Base-by-base conservation (phyloP, 164 flowering plant species). In the Nymphaea colorata region DNA sequence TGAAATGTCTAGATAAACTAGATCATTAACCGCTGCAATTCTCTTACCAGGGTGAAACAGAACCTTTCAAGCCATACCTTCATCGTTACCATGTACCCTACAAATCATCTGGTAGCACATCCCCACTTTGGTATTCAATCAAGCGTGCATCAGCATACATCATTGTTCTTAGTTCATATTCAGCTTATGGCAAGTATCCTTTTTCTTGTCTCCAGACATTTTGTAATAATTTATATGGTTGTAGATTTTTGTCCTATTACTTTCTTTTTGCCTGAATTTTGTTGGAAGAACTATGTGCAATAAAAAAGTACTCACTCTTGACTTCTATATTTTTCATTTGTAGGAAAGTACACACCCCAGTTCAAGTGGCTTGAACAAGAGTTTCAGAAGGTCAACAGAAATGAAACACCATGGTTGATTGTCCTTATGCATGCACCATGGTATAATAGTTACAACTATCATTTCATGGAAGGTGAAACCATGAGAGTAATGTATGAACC, bases 381-480 rank as follows among this genome's bases (percentile, higher is more conserved):
- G 71, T 57, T 82, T 5, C 69, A 75, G 3, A 82, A 75, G 65
- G 82, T 82, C 7, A 71, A 82, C 60, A 69, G 82, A 45, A 67
- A 53, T 55, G 81, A 82, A 73, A 82, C 85, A 3, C 85, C 85
- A 62, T 82, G 85, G 85, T 61, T 82, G 74, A 82, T 82, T 63
- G 81, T 79, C 64, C 79, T 82, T 12, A 10, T 79, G 64, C 85
- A 82, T 64, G 68, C 81, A 3, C 82, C 85, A 43, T 76, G 75
- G 78, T 82, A 82, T 61, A 83, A 82, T 71, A 83, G 86, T 68
- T 69, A 80, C 60, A 59, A 67, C 72, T 77, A 81, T 16, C 88
- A 85, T 43, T 85, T 73, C 61, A 85, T 83, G 88, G 88, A 85
- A 79, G 88, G 88, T 2, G 88, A 85, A 63, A 71, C 69, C 71